phyloP scores from a whole-genome alignment of 306 rosid species.

The Abrus pulchellus region DNA sequence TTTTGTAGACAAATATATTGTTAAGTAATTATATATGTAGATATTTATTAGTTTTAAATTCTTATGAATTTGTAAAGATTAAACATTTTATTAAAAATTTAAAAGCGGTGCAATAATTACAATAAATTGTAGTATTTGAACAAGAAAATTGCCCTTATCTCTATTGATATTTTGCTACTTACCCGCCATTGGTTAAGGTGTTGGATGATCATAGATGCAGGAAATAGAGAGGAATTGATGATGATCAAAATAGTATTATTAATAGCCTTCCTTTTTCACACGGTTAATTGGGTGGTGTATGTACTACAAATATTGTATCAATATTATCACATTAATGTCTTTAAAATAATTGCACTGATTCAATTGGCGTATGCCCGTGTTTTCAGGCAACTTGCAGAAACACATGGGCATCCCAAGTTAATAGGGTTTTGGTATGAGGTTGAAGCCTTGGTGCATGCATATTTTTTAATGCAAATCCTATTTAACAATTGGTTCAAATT shows the following conservation, averaged over 20 bases:
- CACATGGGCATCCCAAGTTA: constrained; percentile 44
- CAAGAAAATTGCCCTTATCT: not conserved
- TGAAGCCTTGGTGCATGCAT: not conserved
- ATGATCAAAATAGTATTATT: not conserved
- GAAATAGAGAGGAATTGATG: not conserved
- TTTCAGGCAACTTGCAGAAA: constrained; percentile 46
- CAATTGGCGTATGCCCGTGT: constrained; percentile 45
- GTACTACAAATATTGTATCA: not conserved
- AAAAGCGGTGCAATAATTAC: too few species aligned
- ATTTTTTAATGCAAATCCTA: not conserved
- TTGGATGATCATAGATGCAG: not conserved
- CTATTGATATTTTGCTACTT: not conserved
- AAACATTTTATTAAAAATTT: too few species aligned
- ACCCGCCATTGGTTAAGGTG: not conserved
- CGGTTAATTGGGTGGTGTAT: not conserved
- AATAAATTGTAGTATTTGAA: not conserved
- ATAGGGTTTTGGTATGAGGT: not conserved
- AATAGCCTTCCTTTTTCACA: not conserved
- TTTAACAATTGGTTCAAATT: too few species aligned
- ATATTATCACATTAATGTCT: constrained; percentile 28
- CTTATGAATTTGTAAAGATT: too few species aligned
- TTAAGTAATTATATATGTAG: too few species aligned
- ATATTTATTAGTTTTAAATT: too few species aligned
- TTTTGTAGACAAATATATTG: too few species aligned
- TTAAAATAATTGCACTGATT: constrained; percentile 41